Percentiles rank a stretch among this genome's conserved stretches.
Conservation (phyloP, 78 protist species). For the Ministeria vibrans region DNA sequence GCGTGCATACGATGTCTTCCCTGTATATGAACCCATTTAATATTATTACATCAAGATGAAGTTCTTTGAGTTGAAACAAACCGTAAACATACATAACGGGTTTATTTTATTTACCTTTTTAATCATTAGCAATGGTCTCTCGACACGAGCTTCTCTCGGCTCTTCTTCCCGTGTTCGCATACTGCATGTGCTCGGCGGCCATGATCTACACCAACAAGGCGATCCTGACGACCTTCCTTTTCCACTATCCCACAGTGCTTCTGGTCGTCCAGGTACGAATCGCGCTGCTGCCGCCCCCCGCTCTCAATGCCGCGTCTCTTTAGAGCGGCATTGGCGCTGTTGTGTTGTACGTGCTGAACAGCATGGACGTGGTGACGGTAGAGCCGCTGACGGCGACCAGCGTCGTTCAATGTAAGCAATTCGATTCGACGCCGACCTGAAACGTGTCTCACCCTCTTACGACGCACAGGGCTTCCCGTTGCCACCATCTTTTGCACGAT, state of each 20-base stretch:
- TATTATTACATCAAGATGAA: too few relatives aligned
- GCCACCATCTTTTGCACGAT: conserved; percentile 2
- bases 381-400: not conserved
- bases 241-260: not conserved
- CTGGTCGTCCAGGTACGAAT: not conserved
- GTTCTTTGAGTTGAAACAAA: too few relatives aligned
- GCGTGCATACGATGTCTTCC: too few relatives aligned
- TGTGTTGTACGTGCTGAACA: not conserved
- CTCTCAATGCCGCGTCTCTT: too few relatives aligned
- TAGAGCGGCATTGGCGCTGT: not conserved
- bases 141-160: too few relatives aligned
- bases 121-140: too few relatives aligned
- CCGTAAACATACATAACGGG: too few relatives aligned
- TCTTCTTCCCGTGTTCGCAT: conserved; percentile 2
- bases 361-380: not conserved
- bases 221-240: not conserved
- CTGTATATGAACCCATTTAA: too few relatives aligned
- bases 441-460: too few relatives aligned
- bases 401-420: not conserved
- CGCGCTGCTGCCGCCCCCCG: not conserved
- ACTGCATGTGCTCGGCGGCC: conserved; percentile 1
- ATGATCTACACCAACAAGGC: conserved; percentile 19
- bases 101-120: too few relatives aligned
- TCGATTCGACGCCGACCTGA: not conserved
- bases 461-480: conserved; percentile 22